Base-by-base conservation (phyloP, 2,329 filamentous ascomycete genomes). In the Fusarium cicatricum region DNA sequence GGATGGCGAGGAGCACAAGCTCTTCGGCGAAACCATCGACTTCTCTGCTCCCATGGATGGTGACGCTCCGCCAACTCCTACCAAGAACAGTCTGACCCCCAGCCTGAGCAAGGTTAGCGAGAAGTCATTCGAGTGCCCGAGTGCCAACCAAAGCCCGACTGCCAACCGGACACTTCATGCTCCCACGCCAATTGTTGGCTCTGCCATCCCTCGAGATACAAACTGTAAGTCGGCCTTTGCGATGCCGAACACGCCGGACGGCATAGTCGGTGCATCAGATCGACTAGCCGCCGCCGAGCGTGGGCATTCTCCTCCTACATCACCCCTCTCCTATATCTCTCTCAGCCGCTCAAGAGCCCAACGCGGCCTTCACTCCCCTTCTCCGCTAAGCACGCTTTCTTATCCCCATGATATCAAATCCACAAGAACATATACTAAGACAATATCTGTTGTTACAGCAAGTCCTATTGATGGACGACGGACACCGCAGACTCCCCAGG, bases 41-140 rank as follows among this genome's bases (percentile, higher is more conserved):
- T 47, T 71, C 29, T 58, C 63, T 12, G 66, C 45, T 28, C 53
- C 65, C 9, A 49, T 71, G 46, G 71, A 75, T 26, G 81, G 78
- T 33, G 92, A 97, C 43, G 80, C 94, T 52, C 93, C 94, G n/a
- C 93, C 94, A 1, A 99, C 95, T 2, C 95, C 95, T 1, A 98
- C 95, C 0, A 98, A 97, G 74, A 86, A 86, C 63, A 78, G 71
- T 55, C 76, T 76, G 50, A 78, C 73, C 34, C 77, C 74, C 66
- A 82, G 74, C 60, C 66, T 76, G 49, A 72, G 70, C 58, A 72
- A 75, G 37, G 65, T 73, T 19, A 75, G 75, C 55, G 73, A 76
- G 52, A 68, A 73, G 32, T 74, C 74, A 8, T 68, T 78, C 11
- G 80, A 82, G 45, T 81, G 78, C 55, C 51, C 51, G 10, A 52